Conservation (phyloP, 352 stramenopile species). For the Phytopythium delawarense region DNA sequence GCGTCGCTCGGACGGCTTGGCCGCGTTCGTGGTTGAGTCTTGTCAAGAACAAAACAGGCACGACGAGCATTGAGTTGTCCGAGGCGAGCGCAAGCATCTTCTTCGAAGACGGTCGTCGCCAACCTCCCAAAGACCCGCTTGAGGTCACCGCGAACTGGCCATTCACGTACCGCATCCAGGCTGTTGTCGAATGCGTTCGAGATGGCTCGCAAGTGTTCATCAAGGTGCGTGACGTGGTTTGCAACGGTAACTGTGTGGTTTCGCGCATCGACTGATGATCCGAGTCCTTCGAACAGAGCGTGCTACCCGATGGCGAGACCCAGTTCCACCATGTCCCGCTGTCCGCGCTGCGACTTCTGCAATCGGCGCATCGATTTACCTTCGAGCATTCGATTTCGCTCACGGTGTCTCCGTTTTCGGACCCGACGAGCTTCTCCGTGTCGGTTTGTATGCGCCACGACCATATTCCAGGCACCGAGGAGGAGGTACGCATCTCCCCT, state of each 20-base stretch:
- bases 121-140: slow-evolving; percentile 20
- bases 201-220: slow-evolving; percentile 36
- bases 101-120: background rate
- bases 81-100: slow-evolving; percentile 8
- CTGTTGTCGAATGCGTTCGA: slow-evolving; percentile 20
- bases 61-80: background rate
- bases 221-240: slow-evolving; percentile 16
- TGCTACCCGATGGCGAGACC: slow-evolving; percentile 35
- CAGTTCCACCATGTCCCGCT: slow-evolving; percentile 31
- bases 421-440: slow-evolving; percentile 39
- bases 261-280: background rate
- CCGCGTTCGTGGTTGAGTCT: slow-evolving; percentile 1
- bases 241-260: background rate
- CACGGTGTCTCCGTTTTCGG: slow-evolving; percentile 46
- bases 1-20: background rate
- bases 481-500: slow-evolving; percentile 15
- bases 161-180: slow-evolving; percentile 30
- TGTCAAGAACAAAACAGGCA: too few relatives aligned
- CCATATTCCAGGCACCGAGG: slow-evolving; percentile 17
- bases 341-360: slow-evolving; percentile 9
- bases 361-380: slow-evolving; percentile 13
- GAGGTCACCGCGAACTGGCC: slow-evolving; percentile 53
- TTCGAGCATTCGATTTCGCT: slow-evolving; percentile 36
- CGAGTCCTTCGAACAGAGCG: slow-evolving; percentile 13
- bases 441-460: slow-evolving; percentile 34